Percentiles rank a stretch among this genome's conserved stretches.
phyloP scores from a whole-genome alignment of 257 asterid species.

The Solanum chiquidenum region DNA sequence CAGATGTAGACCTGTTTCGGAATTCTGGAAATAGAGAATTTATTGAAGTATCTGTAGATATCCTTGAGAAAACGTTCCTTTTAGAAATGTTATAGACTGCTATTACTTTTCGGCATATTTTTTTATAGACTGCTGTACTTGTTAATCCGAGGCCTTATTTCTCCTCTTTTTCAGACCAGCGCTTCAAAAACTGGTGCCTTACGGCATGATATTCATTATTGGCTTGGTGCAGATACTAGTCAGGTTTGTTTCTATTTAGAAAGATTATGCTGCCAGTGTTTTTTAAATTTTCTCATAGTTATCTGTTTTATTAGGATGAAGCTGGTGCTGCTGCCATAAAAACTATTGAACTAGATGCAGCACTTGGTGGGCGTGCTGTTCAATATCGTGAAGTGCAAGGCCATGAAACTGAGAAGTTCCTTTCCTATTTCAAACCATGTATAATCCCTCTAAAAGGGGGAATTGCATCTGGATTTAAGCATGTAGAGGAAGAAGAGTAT shows the following conservation, averaged over 20 bases:
- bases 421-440: constrained; percentile 96
- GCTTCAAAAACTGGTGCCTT: constrained; percentile 72
- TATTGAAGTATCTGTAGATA: neutral
- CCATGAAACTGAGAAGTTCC: constrained; percentile 92
- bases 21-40: neutral
- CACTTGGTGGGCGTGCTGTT: constrained; percentile 95
- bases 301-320: constrained; percentile 58
- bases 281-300: neutral
- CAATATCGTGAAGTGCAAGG: constrained; percentile 98
- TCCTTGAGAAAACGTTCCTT: neutral
- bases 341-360: constrained; percentile 87
- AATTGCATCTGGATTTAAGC: constrained; percentile 85
- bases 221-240: constrained; percentile 93
- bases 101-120: neutral
- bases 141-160: neutral
- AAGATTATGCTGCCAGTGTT: neutral
- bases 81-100: neutral
- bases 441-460: constrained; percentile 98
- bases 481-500: constrained; percentile 69
- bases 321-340: constrained; percentile 87
- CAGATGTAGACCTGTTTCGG: neutral
- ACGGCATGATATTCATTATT: constrained; percentile 90
- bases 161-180: constrained; percentile 57
- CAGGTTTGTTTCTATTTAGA: constrained; percentile 39
- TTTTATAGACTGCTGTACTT: neutral